Percentiles rank a stretch among this genome's conserved stretches.
phyloP scores from a whole-genome alignment of 164 flowering plant species.

The Sedum album region DNA sequence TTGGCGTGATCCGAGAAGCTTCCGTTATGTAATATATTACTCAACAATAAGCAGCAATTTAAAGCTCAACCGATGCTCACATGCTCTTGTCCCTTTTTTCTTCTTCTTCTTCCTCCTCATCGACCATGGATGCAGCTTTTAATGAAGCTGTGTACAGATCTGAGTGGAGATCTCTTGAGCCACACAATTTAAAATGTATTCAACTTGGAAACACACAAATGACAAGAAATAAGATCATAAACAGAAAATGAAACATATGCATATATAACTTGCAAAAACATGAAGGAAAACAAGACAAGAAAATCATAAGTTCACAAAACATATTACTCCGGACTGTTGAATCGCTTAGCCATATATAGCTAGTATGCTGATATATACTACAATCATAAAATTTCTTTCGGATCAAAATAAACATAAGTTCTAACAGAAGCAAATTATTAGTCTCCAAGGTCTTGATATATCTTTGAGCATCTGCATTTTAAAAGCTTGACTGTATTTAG shows the following conservation, averaged over 20 bases:
- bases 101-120: not conserved
- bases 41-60: not conserved
- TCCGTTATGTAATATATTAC: not conserved
- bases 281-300: not conserved
- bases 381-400: not conserved
- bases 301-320: not conserved
- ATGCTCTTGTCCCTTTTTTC: not conserved
- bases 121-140: not conserved
- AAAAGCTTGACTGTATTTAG: not conserved
- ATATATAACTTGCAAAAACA: not conserved
- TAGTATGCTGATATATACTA: not conserved
- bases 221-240: not conserved
- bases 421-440: not conserved
- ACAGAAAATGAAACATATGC: not conserved
- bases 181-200: not conserved
- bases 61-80: slow-evolving; percentile 1
- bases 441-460: not conserved
- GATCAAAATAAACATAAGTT: not conserved
- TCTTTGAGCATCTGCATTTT: not conserved
- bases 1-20: too few species aligned
- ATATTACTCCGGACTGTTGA: not conserved
- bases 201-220: not conserved
- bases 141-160: not conserved
- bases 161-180: not conserved
- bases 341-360: not conserved